A percentile compares a stretch with the other conserved stretches of the same genome.
phyloP scores from a whole-genome alignment of 208 protist species.

The Leishmania gerbilli region DNA sequence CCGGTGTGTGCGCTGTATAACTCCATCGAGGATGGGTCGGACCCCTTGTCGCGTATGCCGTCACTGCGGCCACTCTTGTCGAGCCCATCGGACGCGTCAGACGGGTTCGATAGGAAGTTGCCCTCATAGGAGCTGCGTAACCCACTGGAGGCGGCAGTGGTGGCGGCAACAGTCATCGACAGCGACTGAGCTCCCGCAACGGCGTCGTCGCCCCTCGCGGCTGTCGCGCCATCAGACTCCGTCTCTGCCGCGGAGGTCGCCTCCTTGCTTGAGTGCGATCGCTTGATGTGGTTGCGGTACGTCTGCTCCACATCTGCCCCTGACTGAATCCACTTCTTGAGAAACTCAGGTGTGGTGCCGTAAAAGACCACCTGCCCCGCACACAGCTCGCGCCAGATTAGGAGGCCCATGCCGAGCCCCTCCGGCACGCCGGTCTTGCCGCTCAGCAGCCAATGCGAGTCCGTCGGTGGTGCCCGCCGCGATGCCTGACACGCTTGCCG shows the following conservation, averaged over 20 bases:
- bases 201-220: neutral
- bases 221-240: neutral
- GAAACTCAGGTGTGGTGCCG: slow-evolving; percentile 50
- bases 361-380: slow-evolving; percentile 45
- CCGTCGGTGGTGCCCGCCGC: slow-evolving; percentile 39
- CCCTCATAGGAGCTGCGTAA: slow-evolving; percentile 17
- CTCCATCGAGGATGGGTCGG: slow-evolving; percentile 17
- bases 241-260: neutral
- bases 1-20: slow-evolving; percentile 38
- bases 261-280: neutral
- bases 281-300: slow-evolving; percentile 24
- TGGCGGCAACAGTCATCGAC: slow-evolving; percentile 5
- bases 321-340: slow-evolving; percentile 50
- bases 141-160: slow-evolving; percentile 12
- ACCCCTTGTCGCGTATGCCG: slow-evolving; percentile 6
- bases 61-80: slow-evolving; percentile 6
- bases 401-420: slow-evolving; percentile 30
- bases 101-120: slow-evolving; percentile 3
- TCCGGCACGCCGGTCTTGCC: slow-evolving; percentile 30
- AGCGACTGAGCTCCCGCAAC: slow-evolving; percentile 3
- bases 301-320: slow-evolving; percentile 21
- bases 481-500: slow-evolving; percentile 44
- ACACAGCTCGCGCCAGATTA: slow-evolving; percentile 42
- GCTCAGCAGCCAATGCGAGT: slow-evolving; percentile 56
- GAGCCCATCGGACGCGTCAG: slow-evolving; percentile 5